Conservation (phyloP, 208 protist genomes). For the Phytomonas serpens region DNA sequence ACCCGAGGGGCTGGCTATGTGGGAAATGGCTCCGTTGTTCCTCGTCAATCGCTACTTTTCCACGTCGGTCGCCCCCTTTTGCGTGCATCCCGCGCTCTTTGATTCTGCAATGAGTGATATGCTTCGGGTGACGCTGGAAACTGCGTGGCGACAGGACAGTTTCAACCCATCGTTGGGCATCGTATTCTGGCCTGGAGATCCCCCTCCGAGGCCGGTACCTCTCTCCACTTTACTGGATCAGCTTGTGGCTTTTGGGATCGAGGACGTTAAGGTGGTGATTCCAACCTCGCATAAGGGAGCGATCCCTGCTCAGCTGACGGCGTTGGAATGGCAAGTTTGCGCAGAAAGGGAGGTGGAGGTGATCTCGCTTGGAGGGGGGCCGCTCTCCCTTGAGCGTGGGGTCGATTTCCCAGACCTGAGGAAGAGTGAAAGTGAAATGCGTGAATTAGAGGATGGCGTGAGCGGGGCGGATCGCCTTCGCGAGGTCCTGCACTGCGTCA, state of each 20-base stretch:
- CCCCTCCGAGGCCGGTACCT: neutral
- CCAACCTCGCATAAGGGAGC: neutral
- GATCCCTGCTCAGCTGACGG: constrained; percentile 9
- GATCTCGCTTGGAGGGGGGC: constrained; percentile 1
- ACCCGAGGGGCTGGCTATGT: constrained; percentile 23
- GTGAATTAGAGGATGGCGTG: constrained; percentile 9
- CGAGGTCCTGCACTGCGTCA: constrained; percentile 40
- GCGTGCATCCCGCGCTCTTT: constrained; percentile 9
- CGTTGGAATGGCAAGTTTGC: constrained; percentile 26
- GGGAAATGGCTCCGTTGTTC: constrained; percentile 9
- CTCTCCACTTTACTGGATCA: constrained; percentile 4
- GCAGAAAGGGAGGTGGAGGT: constrained; percentile 30
- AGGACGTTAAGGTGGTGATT: constrained; percentile 17
- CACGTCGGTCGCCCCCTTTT: neutral
- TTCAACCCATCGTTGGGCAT: neutral
- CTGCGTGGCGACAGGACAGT: neutral
- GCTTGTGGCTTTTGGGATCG: constrained; percentile 5
- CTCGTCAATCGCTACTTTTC: neutral
- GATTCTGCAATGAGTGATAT: neutral
- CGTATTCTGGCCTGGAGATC: neutral
- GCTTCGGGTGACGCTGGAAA: neutral
- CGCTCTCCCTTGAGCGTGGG: neutral
- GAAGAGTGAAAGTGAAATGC: no score
- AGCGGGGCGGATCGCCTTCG: constrained; percentile 31
- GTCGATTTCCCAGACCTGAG: neutral